Conservation (phyloP, 2,329 filamentous ascomycete genomes). For the Incumbomyces lentus region DNA sequence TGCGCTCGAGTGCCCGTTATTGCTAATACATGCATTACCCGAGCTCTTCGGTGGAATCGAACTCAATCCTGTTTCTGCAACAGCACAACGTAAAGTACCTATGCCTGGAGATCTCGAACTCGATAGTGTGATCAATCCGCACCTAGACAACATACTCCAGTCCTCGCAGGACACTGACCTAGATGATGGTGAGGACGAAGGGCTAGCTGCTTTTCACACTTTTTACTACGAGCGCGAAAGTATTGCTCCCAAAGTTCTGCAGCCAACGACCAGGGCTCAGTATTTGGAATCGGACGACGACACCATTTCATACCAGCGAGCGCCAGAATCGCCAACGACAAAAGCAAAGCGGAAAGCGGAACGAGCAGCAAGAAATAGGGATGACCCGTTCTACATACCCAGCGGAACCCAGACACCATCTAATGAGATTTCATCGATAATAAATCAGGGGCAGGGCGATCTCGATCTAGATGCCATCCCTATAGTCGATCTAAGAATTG, state of each 20-base stretch:
- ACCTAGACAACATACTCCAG: constrained; percentile 56
- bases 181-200: constrained; percentile 38
- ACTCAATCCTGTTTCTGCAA: constrained; percentile 76
- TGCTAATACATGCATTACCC: constrained; percentile 84
- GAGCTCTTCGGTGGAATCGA: constrained; percentile 78
- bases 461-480: constrained; percentile 91
- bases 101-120: constrained; percentile 66
- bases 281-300: constrained; percentile 5
- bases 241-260: constrained; percentile 7
- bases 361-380: constrained; percentile 68
- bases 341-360: constrained; percentile 65
- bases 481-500: constrained; percentile 82
- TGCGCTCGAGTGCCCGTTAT: constrained; percentile 56
- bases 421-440: constrained; percentile 57
- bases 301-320: constrained; percentile 30
- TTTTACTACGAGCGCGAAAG: constrained; percentile 30
- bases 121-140: constrained; percentile 69
- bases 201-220: constrained; percentile 29
- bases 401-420: constrained; percentile 62
- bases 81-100: constrained; percentile 78
- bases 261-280: neutral
- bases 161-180: constrained; percentile 31
- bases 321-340: constrained; percentile 61
- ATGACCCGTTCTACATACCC: constrained; percentile 90
- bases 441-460: constrained; percentile 53